A percentile compares a stretch with the other conserved stretches of the same genome.
These are phyloP conservation scores for Schizophyllum amplum DNA, from an alignment of 1,284 basidiomycete species.

Conservation along the genomic window DNA sequence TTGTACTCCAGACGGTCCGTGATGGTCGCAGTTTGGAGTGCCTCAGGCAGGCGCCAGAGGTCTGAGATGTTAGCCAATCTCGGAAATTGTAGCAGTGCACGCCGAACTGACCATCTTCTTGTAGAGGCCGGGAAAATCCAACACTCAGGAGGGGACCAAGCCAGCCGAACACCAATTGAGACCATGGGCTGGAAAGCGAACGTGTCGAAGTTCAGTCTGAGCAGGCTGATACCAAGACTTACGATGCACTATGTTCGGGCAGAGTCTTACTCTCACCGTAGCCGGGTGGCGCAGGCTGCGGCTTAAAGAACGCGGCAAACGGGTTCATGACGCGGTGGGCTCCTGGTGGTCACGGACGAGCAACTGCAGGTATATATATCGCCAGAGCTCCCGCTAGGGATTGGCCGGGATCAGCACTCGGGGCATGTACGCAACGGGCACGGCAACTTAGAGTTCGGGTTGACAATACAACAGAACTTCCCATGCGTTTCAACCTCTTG, in stretches of 20 bases:
- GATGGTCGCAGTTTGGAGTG: conserved; percentile 29
- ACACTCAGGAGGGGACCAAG: conserved; percentile 42
- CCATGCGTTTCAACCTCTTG: too few species aligned
- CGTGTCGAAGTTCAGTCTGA: background rate
- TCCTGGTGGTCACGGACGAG: too few species aligned
- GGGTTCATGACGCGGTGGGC: background rate
- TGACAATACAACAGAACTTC: too few species aligned
- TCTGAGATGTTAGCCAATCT: too few species aligned
- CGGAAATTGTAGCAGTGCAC: background rate
- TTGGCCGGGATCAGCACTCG: too few species aligned
- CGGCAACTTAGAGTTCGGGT: too few species aligned
- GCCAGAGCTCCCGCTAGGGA: too few species aligned
- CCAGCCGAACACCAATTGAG: conserved; percentile 42
- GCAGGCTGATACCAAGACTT: conserved; percentile 14
- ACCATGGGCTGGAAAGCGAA: conserved; percentile 27
- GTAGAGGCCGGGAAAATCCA: conserved; percentile 45
- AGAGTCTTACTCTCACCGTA: conserved; percentile 33
- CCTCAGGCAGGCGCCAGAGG: conserved; percentile 40
- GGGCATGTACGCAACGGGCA: too few species aligned
- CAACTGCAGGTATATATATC: too few species aligned
- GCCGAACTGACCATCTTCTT: conserved; percentile 39
- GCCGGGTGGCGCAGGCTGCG: conserved; percentile 31
- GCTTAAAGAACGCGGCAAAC: conserved; percentile 22
- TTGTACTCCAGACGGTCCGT: conserved; percentile 34
- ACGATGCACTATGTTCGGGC: conserved; percentile 32